A percentile compares a stretch with the other conserved stretches of the same genome.
These are phyloP conservation scores for Gossypium mustelinum DNA, from an alignment of 345 rosid species.

Conservation along the genomic window DNA sequence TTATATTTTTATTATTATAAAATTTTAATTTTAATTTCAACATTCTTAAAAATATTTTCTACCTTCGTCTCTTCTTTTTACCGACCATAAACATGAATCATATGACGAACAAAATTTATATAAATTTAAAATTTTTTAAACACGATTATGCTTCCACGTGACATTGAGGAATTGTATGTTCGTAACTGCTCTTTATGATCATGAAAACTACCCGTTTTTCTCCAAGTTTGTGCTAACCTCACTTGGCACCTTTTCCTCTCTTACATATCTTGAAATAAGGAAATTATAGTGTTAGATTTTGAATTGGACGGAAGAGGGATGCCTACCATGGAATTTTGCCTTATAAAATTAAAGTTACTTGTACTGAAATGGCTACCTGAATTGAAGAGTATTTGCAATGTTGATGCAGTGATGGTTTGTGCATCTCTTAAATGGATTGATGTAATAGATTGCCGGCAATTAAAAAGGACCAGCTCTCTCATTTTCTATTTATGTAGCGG, in stretches of 20 bases:
- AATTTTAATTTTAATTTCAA: too few species aligned
- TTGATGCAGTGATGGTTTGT: not conserved
- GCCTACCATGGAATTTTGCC: not conserved
- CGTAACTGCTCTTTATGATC: too few species aligned
- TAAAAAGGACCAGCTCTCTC: not conserved
- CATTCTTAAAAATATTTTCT: too few species aligned
- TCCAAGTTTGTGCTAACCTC: too few species aligned
- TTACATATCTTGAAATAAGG: not conserved
- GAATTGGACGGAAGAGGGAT: not conserved
- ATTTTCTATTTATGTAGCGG: too few species aligned
- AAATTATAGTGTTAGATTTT: not conserved
- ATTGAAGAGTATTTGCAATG: not conserved
- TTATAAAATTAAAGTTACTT: not conserved
- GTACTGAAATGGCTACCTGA: not conserved
- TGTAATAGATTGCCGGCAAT: not conserved
- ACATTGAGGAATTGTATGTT: not conserved
- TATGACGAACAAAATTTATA: not conserved
- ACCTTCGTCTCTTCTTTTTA: too few species aligned
- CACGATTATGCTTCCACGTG: not conserved
- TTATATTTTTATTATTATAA: too few species aligned
- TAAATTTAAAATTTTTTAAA: too few species aligned
- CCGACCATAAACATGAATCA: too few species aligned
- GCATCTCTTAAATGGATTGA: not conserved
- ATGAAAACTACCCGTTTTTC: too few species aligned
- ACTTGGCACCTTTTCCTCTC: too few species aligned